Base-by-base conservation (phyloP, 1,284 basidiomycete genomes). In the Fomitopsis schrenkii region DNA sequence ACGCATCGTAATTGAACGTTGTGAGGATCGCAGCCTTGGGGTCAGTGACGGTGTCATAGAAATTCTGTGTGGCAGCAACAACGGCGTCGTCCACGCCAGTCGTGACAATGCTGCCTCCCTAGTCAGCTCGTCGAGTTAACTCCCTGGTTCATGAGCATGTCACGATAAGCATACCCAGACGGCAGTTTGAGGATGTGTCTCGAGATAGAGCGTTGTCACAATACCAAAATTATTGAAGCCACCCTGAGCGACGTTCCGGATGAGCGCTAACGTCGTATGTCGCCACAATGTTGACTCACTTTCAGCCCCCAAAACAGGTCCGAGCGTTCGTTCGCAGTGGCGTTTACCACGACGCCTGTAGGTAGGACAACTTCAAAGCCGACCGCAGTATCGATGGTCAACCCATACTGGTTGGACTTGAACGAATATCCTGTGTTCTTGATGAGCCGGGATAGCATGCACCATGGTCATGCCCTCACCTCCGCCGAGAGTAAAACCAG, bases 1-100 rank as follows among this genome's bases (percentile, higher is more conserved):
- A n/a, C 10, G 52, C 36, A 4, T 79, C n/a, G 58, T 77, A 81
- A 60, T 80, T 83, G 60, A 81, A 86, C 0, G 83, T 77, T 0
- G 82, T 77, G 44, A 89, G 79, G 19, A 86, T 77, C 2, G 68
- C 74, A 8, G 87, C 88, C 70, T 87, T 89, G 0, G 84, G 83
- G 65, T 87, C 85, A 0, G 67, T 80, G 12, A 80, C 79, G 2
- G 74, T 77, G 8, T 73, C 70, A 2, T 75, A 67, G 68, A 87
- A 89, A 14, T 78, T 77, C 17, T 76, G 75, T 0, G 79, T 80
- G 0, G 86, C 87, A 2, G 66, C 72, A 19, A 71, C 72, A 19
- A 85, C 74, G 2, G 67, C 71, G 22, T 75, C 71, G 17, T 82
- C 69, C 3, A 76, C 22, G 12, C 41, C 64, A 14, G 76, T 68